Evolutionary conservation across 495 filamentous ascomycete species (phyloP), one percentile per base, ranked within the genome.

Genomic region (Lasiosphaeriaceae sp.): DNA sequence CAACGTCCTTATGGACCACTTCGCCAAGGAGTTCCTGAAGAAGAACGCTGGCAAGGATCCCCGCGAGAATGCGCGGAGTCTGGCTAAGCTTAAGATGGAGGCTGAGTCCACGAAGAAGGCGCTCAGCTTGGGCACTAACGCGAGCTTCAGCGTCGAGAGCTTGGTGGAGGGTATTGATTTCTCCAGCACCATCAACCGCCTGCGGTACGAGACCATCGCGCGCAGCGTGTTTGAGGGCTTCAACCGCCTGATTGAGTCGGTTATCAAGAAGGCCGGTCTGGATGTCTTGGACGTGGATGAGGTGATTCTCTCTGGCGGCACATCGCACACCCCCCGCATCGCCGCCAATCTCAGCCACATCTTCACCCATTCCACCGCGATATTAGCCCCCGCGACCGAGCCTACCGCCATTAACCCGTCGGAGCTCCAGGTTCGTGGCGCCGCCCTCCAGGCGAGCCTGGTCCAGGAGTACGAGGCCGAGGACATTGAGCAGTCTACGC

Each of bases 11-110:
- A 88, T 96, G 62, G 92, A 97, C 70, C 86, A 96, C 79, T 97
- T 97, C 65, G 88, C 94, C 56, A 97, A 98, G 81, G 94, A 97
- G 72, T 98, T 98, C 76, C 79, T 93, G 60, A 97, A 97, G 83
- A 71, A 73, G 62, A 91, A 95, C 78, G 77, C 93, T 71, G 90
- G 91, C 71, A 82, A 80, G 47, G 94, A 98, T 69, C 94, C 95
- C 22, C 82, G 94, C 56, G 81, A 87, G 67, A 88, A 90, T 63
- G 80, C 83, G 11, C 86, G 87, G 60, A 86, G 87, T 62, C 75
- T 96, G 47, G 93, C 95, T 16, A 98, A 97, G 80, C 77, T 98
- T 49, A 93, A 90, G 77, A 79, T 92, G 8, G 95, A 97, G 79
- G 81, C 88, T 63, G 94, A 98, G 73, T 82, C 84, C 23, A 87